Evolutionary conservation across 495 filamentous ascomycete species (phyloP).

Genomic region (Amphirosellinia nigrospora): DNA sequence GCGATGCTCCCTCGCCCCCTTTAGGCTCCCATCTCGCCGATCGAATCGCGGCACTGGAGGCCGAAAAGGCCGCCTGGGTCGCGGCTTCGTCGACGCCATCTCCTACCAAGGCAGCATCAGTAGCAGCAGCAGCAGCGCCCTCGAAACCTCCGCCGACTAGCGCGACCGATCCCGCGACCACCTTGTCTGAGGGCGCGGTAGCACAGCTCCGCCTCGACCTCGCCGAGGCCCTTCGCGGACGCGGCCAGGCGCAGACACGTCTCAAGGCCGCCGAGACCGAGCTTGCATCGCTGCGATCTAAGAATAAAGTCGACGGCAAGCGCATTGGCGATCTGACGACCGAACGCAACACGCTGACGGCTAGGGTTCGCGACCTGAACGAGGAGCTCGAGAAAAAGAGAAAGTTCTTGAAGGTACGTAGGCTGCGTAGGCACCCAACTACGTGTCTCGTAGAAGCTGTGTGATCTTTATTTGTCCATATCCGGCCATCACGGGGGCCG

Average conservation of each 20-base stretch:
- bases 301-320: constrained; percentile 59
- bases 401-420: constrained; percentile 73
- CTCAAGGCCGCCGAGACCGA: constrained; percentile 66
- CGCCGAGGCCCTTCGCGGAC: constrained; percentile 74
- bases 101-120: constrained; percentile 14
- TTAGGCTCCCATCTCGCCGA: constrained; percentile 74
- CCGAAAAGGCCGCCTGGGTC: constrained; percentile 47
- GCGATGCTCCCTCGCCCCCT: constrained; percentile 28
- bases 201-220: constrained; percentile 66
- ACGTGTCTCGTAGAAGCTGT: constrained; percentile 10
- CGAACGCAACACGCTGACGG: constrained; percentile 65
- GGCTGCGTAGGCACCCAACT: neutral
- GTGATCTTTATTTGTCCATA: neutral
- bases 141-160: constrained; percentile 31
- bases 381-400: constrained; percentile 85
- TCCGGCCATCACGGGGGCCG: neutral
- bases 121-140: constrained; percentile 16
- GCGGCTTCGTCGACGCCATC: constrained; percentile 21
- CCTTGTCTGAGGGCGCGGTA: constrained; percentile 38
- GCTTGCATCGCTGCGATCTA: constrained; percentile 62
- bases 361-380: constrained; percentile 76
- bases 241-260: constrained; percentile 66
- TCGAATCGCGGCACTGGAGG: constrained; percentile 63
- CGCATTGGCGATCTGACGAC: constrained; percentile 64
- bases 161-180: constrained; percentile 32